Percentiles rank a stretch among this genome's conserved stretches.
phyloP scores from a whole-genome alignment of 495 filamentous ascomycete species.

The Ramalina intermedia region DNA sequence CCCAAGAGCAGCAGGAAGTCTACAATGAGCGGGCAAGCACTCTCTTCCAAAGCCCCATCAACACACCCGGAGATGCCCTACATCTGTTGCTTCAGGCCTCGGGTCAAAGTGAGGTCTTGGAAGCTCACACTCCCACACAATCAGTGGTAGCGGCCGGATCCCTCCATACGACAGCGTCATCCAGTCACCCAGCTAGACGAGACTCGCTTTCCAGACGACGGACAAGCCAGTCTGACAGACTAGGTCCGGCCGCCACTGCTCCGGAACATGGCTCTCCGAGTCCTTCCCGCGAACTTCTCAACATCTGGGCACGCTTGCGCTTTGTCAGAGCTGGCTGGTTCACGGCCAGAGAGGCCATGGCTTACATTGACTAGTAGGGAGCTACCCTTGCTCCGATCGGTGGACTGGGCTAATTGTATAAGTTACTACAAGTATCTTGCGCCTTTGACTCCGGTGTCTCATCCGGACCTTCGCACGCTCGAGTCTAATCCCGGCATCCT shows the following conservation, averaged over 20 bases:
- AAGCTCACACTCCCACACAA: conserved; percentile 3
- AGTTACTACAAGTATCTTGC: conserved; percentile 85
- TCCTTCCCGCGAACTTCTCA: conserved; percentile 42
- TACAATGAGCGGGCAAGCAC: conserved; percentile 40
- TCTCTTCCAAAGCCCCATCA: conserved; percentile 41
- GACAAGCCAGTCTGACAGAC: conserved; percentile 10
- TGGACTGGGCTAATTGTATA: conserved; percentile 10
- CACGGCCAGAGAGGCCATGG: conserved; percentile 79
- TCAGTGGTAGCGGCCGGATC: neutral
- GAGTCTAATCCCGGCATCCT: conserved; percentile 62
- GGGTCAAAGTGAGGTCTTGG: conserved; percentile 33
- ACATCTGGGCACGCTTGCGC: conserved; percentile 75
- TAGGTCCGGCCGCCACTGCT: conserved; percentile 9
- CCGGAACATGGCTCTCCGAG: conserved; percentile 6
- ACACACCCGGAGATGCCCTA: conserved; percentile 45
- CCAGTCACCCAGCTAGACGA: conserved; percentile 4
- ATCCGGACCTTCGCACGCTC: conserved; percentile 65
- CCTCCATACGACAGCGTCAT: neutral
- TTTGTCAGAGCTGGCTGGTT: conserved; percentile 97
- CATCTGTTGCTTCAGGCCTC: conserved; percentile 45
- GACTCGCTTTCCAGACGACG: conserved; percentile 18
- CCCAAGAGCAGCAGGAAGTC: conserved; percentile 26
- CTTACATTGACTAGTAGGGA: conserved; percentile 78
- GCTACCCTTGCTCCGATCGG: neutral
- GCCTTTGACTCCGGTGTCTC: conserved; percentile 80